Conservation (phyloP, 2,329 filamentous ascomycete species). For the Periconia digitata region DNA sequence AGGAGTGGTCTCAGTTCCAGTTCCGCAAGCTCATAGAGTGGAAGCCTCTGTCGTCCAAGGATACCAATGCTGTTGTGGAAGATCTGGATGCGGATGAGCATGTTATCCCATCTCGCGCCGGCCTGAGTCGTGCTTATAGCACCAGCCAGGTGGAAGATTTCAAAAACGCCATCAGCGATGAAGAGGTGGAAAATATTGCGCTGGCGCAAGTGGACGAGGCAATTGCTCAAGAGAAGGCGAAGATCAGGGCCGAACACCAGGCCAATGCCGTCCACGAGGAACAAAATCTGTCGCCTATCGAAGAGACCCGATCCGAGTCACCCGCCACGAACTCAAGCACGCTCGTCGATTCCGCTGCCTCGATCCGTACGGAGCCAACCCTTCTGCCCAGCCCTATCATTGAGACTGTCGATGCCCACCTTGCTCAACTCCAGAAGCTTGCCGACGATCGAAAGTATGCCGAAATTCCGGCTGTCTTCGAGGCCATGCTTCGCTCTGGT, state of each 20-base stretch:
- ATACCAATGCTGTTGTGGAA: conserved; percentile 33
- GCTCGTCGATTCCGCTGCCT: conserved; percentile 26
- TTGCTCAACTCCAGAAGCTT: conserved; percentile 75
- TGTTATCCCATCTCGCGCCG: conserved; percentile 28
- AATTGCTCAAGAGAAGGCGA: conserved; percentile 75
- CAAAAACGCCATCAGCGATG: conserved; percentile 55
- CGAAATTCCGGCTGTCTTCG: conserved; percentile 88
- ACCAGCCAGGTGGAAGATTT: conserved; percentile 62
- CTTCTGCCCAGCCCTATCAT: conserved; percentile 59
- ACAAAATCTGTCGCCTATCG: conserved; percentile 30
- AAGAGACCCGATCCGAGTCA: conserved; percentile 34
- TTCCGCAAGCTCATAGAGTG: conserved; percentile 87
- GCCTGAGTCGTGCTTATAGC: conserved; percentile 54
- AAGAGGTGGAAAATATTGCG: conserved; percentile 54
- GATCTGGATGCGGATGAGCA: conserved; percentile 33
- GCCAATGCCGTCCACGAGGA: conserved; percentile 34
- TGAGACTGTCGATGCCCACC: conserved; percentile 69
- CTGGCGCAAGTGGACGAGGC: conserved; percentile 84
- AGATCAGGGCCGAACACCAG: conserved; percentile 54
- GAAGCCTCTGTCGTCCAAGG: conserved; percentile 59
- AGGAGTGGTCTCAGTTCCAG: conserved; percentile 90
- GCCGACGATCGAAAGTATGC: conserved; percentile 72
- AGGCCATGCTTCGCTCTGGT: conserved; percentile 81
- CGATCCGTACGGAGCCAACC: conserved; percentile 44
- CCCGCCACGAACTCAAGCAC: conserved; percentile 34